These are phyloP conservation scores for Sclerotinia nivalis DNA, from an alignment of 2,329 filamentous ascomycete species.

Conservation along the genomic window DNA sequence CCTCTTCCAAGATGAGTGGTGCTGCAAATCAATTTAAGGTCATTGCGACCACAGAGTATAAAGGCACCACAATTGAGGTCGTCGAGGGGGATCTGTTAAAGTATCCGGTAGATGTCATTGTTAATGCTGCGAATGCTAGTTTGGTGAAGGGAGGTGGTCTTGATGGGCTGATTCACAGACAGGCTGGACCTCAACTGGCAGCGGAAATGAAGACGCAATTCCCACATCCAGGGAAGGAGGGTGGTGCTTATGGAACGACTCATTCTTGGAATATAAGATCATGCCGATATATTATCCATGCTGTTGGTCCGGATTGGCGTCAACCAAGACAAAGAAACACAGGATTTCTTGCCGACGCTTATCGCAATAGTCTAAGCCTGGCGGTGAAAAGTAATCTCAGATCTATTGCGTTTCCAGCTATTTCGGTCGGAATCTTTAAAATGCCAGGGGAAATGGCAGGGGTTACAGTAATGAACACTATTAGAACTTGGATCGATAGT, in stretches of 20 bases:
- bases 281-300: conserved; percentile 8
- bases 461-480: background rate
- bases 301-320: conserved; percentile 4
- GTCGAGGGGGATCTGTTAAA: background rate
- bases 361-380: background rate
- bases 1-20: conserved; percentile 3
- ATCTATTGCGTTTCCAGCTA: conserved; percentile 8
- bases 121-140: background rate
- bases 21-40: background rate
- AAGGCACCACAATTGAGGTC: conserved; percentile 10
- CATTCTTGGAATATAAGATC: background rate
- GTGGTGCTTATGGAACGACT: conserved; percentile 15
- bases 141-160: background rate
- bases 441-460: background rate
- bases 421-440: background rate
- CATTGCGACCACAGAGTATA: background rate
- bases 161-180: background rate
- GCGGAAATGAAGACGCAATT: background rate
- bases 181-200: background rate
- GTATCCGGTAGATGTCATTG: conserved; percentile 15
- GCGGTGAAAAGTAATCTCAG: background rate
- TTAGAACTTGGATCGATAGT: background rate
- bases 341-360: background rate
- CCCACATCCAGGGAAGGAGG: background rate
- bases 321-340: background rate